Percentiles rank a stretch among this genome's conserved stretches.
phyloP scores from a whole-genome alignment of 2,329 filamentous ascomycete genomes.

The Pezicula rhizophila region DNA sequence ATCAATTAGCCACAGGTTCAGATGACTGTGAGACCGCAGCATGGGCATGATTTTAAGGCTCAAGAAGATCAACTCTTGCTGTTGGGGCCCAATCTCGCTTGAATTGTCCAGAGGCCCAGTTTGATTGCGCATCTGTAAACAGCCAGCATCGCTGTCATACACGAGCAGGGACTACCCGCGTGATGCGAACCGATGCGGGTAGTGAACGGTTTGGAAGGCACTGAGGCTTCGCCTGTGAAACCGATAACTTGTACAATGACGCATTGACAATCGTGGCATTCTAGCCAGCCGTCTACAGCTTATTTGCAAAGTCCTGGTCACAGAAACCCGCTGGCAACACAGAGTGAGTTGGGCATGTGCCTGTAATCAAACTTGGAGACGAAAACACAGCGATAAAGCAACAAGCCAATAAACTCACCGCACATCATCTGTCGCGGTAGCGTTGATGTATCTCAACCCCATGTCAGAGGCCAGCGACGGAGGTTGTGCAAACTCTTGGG shows the following conservation, averaged over 20 bases:
- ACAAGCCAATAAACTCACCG: slow-evolving; percentile 27
- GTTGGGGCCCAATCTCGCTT: slow-evolving; percentile 7
- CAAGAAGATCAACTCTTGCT: slow-evolving; percentile 1
- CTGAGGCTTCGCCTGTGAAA: slow-evolving; percentile 26
- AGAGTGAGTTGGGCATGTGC: background rate
- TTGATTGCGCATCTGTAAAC: slow-evolving; percentile 21
- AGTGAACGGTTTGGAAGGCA: slow-evolving; percentile 14
- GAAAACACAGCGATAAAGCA: slow-evolving; percentile 10
- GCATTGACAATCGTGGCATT: slow-evolving; percentile 23
- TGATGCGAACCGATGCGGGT: slow-evolving; percentile 19
- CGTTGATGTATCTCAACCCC: slow-evolving; percentile 28
- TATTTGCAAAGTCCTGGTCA: slow-evolving; percentile 7
- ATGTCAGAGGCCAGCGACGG: slow-evolving; percentile 25
- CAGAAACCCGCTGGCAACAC: background rate
- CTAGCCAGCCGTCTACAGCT: slow-evolving; percentile 10
- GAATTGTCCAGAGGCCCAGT: slow-evolving; percentile 19
- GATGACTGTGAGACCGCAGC: slow-evolving; percentile 21
- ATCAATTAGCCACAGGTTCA: slow-evolving; percentile 25
- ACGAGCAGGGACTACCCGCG: slow-evolving; percentile 22
- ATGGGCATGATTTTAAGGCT: slow-evolving; percentile 17
- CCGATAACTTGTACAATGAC: slow-evolving; percentile 9
- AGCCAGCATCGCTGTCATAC: slow-evolving; percentile 21
- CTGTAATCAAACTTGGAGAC: background rate
- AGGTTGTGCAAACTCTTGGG: slow-evolving; percentile 21
- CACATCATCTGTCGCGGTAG: slow-evolving; percentile 28